phyloP scores from a whole-genome alignment of 1,139 yeast genomes.

The Sugiyamaella neomexicana region DNA sequence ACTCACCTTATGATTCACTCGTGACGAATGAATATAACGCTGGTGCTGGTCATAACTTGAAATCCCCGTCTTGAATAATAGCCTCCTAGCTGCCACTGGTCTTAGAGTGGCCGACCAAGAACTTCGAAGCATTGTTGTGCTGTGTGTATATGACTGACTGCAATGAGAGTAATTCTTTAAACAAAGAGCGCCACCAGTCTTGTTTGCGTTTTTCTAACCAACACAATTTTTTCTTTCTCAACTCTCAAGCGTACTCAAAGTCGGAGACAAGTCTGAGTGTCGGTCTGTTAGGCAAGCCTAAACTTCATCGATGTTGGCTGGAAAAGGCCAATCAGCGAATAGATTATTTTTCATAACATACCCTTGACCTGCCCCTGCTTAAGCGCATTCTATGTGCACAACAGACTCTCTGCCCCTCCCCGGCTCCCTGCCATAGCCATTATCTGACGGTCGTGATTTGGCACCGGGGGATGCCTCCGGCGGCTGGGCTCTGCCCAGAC shows the following conservation, averaged over 20 bases:
- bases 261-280: neutral
- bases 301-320: neutral
- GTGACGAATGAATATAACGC: slow-evolving; percentile 15
- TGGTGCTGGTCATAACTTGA: slow-evolving; percentile 3
- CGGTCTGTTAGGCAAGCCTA: slow-evolving; percentile 7
- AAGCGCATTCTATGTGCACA: neutral
- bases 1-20: slow-evolving; percentile 11
- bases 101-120: slow-evolving; percentile 5
- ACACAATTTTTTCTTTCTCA: neutral
- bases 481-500: neutral
- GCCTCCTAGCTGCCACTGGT: slow-evolving; percentile 3
- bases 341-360: slow-evolving; percentile 11
- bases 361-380: slow-evolving; percentile 8
- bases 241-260: neutral
- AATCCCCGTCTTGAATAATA: neutral
- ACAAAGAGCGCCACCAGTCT: too few species aligned
- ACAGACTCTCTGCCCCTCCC: neutral
- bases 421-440: neutral
- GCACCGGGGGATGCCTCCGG: neutral
- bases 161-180: neutral
- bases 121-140: slow-evolving; percentile 7
- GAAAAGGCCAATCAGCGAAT: slow-evolving; percentile 15
- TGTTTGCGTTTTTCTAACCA: neutral
- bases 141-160: neutral
- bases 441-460: too few species aligned